Evolutionary conservation across 805 yeast species (phyloP), one percentile per base, ranked within the genome.

Genomic region (Sugiyamaella qingdaonensis): DNA sequence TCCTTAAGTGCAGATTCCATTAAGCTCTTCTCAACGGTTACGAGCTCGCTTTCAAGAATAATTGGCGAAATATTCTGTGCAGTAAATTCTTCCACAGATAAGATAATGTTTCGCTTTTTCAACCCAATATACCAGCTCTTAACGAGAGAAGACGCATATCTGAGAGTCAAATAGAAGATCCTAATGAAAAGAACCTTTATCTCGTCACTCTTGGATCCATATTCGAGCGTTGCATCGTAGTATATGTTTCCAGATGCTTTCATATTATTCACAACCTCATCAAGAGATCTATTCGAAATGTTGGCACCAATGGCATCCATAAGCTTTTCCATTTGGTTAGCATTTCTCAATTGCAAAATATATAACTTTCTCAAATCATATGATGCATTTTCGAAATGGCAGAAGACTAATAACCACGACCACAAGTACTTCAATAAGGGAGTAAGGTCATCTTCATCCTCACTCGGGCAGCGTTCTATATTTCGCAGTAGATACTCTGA

Each of bases 391-490:
- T 77, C 75, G 64, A 89, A 86, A 65, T 82, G 82, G 29, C 70
- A 71, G 57, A 86, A 74, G 0, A 86, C 66, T 51, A 88, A 70
- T 56, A 69, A 71, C 95, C 95, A 90, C 52, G 81, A 71, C 84
- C 54, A 52, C 33, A 61, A 44, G 33, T 54, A 61, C 16, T 54
- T 19, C 62, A 62, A 2, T 3, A 7, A 24, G 29, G 29, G 29
- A 73, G 72, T 13, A 57, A 56, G 8, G 18, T 58, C 60, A 4
- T 47, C 51, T 11, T 46, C 53, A n/a, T 59, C 66, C 7, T 56
- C 61, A 10, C 58, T 68, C 2, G 52, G 47, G 8, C 34, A 48
- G 10, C 13, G 11, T 14, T 13, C 19, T 2, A 49, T 27, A 11
- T 54, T 19, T 8, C 24, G 11, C 33, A 54, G 13, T 37, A 55